A percentile compares a stretch with the other conserved stretches of the same genome.
phyloP scores from a whole-genome alignment of 441 rosid species.

The Isatis lusitanica region DNA sequence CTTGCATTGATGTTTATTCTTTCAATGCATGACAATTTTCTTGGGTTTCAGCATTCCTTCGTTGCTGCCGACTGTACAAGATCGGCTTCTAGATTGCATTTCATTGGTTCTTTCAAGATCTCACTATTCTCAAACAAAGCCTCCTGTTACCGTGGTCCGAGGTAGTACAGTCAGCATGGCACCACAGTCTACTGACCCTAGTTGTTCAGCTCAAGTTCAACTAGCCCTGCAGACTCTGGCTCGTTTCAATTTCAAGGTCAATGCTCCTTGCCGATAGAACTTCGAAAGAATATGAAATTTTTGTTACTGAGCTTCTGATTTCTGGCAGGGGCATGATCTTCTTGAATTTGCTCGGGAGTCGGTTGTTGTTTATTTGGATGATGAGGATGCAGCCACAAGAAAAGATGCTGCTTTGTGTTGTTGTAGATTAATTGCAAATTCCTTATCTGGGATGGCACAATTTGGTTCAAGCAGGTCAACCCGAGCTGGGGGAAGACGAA shows the following conservation, averaged over 20 bases:
- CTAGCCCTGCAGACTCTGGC: slow-evolving; percentile 98
- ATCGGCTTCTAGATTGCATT: slow-evolving; percentile 82
- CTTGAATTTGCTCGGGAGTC: slow-evolving; percentile 97
- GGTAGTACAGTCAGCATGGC: slow-evolving; percentile 52
- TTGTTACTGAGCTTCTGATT: slow-evolving; percentile 40
- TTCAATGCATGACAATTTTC: slow-evolving; percentile 19
- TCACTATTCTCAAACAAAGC: slow-evolving; percentile 70
- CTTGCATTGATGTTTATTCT: slow-evolving; percentile 21
- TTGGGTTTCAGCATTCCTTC: slow-evolving; percentile 84
- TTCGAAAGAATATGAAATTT: slow-evolving; percentile 7
- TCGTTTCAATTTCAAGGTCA: slow-evolving; percentile 92
- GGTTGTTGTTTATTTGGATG: slow-evolving; percentile 88
- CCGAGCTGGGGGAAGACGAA: slow-evolving; percentile 81
- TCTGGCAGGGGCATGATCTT: slow-evolving; percentile 92
- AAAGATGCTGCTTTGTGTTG: slow-evolving; percentile 99
- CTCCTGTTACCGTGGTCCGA: slow-evolving; percentile 62
- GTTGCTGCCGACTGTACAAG: slow-evolving; percentile 87
- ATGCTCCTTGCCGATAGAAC: slow-evolving; percentile 15
- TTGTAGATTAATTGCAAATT: slow-evolving; percentile 90
- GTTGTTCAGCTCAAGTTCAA: slow-evolving; percentile 80
- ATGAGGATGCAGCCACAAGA: slow-evolving; percentile 89
- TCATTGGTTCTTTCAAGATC: slow-evolving; percentile 88
- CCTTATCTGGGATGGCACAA: slow-evolving; percentile 66
- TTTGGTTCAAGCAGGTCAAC: slow-evolving; percentile 79
- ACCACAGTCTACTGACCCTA: slow-evolving; percentile 71